phyloP scores from a whole-genome alignment of 2,329 filamentous ascomycete genomes.

The Aspergillus sergii region DNA sequence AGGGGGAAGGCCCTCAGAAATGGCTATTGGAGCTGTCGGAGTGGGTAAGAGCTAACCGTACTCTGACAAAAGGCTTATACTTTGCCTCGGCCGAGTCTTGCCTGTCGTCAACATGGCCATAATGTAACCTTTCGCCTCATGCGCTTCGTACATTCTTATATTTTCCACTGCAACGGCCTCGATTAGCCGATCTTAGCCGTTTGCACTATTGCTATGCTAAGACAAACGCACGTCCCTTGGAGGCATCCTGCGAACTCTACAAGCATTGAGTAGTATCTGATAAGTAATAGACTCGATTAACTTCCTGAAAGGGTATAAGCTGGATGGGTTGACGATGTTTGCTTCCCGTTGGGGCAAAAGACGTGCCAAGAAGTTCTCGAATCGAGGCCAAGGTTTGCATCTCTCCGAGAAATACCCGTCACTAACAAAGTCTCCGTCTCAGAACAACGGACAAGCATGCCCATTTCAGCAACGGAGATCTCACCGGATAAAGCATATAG shows the following conservation, averaged over 20 bases:
- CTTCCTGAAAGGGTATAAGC: neutral
- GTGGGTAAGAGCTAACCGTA: neutral
- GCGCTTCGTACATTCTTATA: too few relatives aligned
- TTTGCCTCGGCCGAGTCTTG: neutral
- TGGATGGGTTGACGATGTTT: neutral
- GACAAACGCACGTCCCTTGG: neutral
- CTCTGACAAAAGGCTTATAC: neutral
- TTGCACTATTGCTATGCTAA: neutral
- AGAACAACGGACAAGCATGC: neutral
- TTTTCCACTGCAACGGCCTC: neutral
- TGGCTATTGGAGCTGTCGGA: neutral
- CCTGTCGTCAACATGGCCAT: neutral
- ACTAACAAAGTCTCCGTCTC: neutral
- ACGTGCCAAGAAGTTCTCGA: neutral
- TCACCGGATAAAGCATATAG: neutral
- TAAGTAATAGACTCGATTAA: neutral
- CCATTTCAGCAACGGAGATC: neutral
- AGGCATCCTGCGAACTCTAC: neutral
- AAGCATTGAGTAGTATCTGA: neutral
- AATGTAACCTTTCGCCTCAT: neutral
- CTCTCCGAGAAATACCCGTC: conserved; percentile 2
- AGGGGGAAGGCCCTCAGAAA: neutral
- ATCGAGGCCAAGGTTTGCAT: neutral
- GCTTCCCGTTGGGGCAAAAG: neutral
- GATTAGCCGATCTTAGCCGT: neutral